Percentiles rank a stretch among this genome's conserved stretches.
These are phyloP conservation scores for Leucoagaricus sp. DNA, from an alignment of 1,284 basidiomycete species.

Conservation along the genomic window DNA sequence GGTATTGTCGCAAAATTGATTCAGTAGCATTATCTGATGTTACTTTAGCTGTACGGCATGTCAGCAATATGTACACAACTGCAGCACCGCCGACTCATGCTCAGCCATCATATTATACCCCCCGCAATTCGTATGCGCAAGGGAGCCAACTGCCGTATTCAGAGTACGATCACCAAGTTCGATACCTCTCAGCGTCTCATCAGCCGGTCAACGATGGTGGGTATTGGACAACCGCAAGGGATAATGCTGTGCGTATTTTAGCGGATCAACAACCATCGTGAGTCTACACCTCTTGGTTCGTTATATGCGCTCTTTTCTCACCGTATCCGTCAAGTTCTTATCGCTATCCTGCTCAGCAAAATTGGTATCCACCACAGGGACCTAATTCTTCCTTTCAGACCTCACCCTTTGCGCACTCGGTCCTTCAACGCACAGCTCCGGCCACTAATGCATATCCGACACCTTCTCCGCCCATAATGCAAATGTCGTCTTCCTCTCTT, in stretches of 20 bases:
- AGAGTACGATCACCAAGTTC: constrained; percentile 56
- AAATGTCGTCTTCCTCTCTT: constrained; percentile 68
- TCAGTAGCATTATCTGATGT: constrained; percentile 12
- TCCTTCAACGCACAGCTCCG: constrained; percentile 59
- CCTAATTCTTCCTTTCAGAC: constrained; percentile 49
- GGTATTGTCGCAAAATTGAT: constrained; percentile 39
- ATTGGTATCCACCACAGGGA: constrained; percentile 33
- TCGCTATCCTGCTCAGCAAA: constrained; percentile 41
- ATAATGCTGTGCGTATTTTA: constrained; percentile 52
- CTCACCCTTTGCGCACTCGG: constrained; percentile 57
- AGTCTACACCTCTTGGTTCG: constrained; percentile 13
- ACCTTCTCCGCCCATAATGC: constrained; percentile 63
- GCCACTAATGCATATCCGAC: constrained; percentile 64
- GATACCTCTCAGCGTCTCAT: constrained; percentile 46
- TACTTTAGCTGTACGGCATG: constrained; percentile 59
- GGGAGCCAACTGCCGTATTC: constrained; percentile 53
- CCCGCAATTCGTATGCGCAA: constrained; percentile 39
- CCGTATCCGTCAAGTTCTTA: constrained; percentile 30
- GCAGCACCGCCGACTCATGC: constrained; percentile 61
- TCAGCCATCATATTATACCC: constrained; percentile 56
- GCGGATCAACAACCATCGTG: constrained; percentile 47
- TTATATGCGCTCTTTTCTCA: constrained; percentile 21
- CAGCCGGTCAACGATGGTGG: constrained; percentile 39
- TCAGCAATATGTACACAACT: constrained; percentile 56
- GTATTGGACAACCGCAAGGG: constrained; percentile 57